phyloP scores from a whole-genome alignment of 116 monocot genomes.

The Phalaenopsis hybrid region DNA sequence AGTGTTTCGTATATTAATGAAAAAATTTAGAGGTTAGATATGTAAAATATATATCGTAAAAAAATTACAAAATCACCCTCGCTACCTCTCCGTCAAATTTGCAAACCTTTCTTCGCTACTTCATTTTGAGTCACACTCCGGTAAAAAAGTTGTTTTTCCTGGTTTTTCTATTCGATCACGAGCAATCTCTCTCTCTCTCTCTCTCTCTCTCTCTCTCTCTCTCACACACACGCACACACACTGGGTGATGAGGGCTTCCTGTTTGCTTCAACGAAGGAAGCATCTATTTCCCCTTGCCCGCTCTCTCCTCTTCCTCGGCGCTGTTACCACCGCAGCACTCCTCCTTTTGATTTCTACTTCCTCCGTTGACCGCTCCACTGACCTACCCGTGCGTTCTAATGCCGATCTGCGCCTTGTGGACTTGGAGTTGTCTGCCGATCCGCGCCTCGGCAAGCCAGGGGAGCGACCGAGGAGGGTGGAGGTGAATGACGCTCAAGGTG shows the following conservation, averaged over 20 bases:
- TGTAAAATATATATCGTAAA: too few species aligned
- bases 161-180: too few species aligned
- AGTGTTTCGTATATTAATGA: too few species aligned
- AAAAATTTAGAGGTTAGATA: too few species aligned
- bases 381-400: not conserved
- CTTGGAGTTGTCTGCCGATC: not conserved
- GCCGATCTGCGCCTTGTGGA: not conserved
- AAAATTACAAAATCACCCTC: too few species aligned
- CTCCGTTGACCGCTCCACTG: not conserved
- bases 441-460: not conserved
- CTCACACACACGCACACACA: too few species aligned
- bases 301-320: constrained; percentile 19
- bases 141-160: too few species aligned
- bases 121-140: too few species aligned
- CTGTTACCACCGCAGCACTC: constrained; percentile 18
- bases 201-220: too few species aligned
- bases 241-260: not conserved
- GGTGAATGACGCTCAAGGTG: not conserved
- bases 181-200: too few species aligned
- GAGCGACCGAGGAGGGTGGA: not conserved
- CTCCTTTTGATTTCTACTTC: constrained; percentile 27
- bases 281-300: constrained; percentile 8
- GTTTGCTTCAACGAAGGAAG: constrained; percentile 6
- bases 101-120: too few species aligned
- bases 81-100: too few species aligned